Evolutionary conservation across 345 rosid species (phyloP).

Genomic region (Carallia pectinifolia): DNA sequence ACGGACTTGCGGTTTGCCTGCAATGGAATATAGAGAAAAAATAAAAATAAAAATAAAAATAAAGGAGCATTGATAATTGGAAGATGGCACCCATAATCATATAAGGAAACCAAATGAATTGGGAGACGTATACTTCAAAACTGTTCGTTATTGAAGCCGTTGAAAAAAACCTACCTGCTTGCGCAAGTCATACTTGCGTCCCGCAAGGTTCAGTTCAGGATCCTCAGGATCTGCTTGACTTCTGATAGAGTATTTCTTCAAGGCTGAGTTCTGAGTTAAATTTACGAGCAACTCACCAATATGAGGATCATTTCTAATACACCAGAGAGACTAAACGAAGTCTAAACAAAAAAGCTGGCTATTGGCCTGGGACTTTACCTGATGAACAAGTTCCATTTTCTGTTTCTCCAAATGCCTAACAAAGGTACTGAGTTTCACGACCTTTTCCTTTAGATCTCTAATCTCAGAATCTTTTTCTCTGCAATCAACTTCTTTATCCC

Average conservation of each 20-base stretch:
- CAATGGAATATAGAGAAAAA: not conserved
- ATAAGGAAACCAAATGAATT: not conserved
- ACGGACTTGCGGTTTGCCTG: conserved; percentile 55
- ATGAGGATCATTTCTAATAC: not conserved
- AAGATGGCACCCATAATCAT: not conserved
- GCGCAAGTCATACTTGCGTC: conserved; percentile 47
- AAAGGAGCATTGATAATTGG: not conserved
- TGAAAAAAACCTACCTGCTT: conserved; percentile 39
- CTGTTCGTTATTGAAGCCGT: not conserved
- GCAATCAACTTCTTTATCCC: conserved; percentile 77
- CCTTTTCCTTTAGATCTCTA: conserved; percentile 69
- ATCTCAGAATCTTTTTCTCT: conserved; percentile 71
- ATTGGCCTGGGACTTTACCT: conserved; percentile 66
- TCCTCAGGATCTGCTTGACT: conserved; percentile 20
- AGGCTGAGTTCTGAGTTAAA: conserved; percentile 35
- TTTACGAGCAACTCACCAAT: not conserved
- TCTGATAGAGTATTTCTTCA: conserved; percentile 36
- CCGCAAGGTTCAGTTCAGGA: conserved; percentile 25
- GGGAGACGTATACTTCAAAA: not conserved
- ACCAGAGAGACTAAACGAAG: not conserved
- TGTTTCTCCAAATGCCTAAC: conserved; percentile 63
- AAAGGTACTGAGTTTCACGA: conserved; percentile 54
- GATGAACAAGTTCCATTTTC: conserved; percentile 63
- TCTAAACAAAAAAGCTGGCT: not conserved
- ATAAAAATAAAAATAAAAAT: not conserved